Percentiles rank a stretch among this genome's conserved stretches.
Conservation (phyloP, 306 rosid species). For the Dalbergia cochinchinensis region DNA sequence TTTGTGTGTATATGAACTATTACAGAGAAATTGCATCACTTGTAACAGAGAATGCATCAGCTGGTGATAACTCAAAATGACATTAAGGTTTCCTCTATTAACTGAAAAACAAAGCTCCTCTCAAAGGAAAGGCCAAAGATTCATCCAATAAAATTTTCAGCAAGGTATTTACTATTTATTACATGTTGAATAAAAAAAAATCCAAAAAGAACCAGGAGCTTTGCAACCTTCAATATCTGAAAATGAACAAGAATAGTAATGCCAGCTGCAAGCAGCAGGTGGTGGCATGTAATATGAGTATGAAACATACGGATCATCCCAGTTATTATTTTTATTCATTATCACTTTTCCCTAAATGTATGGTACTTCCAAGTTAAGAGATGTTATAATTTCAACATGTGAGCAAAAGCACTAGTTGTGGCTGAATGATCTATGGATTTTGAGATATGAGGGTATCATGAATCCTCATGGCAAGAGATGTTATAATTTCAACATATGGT, state of each 20-base stretch:
- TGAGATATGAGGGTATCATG: background rate
- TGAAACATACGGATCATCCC: background rate
- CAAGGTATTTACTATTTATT: background rate
- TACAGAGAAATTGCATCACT: slow-evolving; percentile 22
- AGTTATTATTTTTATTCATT: background rate
- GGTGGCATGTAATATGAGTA: no score
- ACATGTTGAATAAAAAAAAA: background rate
- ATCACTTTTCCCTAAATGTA: background rate
- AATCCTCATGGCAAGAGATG: slow-evolving; percentile 9
- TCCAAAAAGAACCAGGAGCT: slow-evolving; percentile 1
- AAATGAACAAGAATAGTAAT: background rate
- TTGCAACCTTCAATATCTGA: background rate
- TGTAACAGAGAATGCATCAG: slow-evolving; percentile 13
- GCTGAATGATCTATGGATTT: background rate
- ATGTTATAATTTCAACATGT: background rate
- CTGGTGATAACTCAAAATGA: background rate
- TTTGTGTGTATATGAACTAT: background rate
- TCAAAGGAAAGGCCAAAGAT: background rate
- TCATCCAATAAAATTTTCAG: slow-evolving; percentile 5
- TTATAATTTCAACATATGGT: no score
- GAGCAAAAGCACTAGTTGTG: background rate
- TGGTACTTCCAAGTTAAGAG: slow-evolving; percentile 5
- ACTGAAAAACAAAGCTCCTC: background rate
- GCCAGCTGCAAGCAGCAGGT: background rate
- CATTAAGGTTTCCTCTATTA: background rate